Evolutionary conservation across 805 yeast genomes (phyloP), one percentile per base, ranked within the genome.

Genomic region (Babjeviella inositovora): DNA sequence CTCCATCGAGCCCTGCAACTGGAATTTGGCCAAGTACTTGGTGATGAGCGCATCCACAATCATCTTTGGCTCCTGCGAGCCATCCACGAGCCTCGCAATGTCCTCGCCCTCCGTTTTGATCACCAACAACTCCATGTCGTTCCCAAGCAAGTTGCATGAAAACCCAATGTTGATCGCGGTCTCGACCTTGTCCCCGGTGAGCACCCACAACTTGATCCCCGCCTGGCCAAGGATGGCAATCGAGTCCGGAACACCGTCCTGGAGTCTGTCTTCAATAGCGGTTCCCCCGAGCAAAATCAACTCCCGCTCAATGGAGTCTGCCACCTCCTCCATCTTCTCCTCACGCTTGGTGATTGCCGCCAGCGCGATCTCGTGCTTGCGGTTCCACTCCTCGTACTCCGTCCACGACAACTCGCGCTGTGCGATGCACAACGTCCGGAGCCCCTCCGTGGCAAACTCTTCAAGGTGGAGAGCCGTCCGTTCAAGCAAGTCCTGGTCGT

Each of bases 101-200:
- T 68, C 73, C 3, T 58, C 62, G 30, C 72, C 74, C 12, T 60
- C 50, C 1, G 73, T 66, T 35, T 70, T 68, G 24, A 77, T 47
- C 7, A 79, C 69, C 24, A 79, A 43, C 13, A 79, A 48, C 34
- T 79, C 74, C 92, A 79, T 77, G 22, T 74, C 79, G 32, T 62
- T 73, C 25, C 72, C 74, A 26, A 79, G 53, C 26, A 79, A 50
- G 37, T 79, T 79, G 61, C 92, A 79, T 2, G 85, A 74, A 40
- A 79, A 79, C 4, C 90, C 92, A 53, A 79, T 79, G 38, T 79
- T 79, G 35, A 79, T 77, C 8, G 90, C 92, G 15, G 92, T 79
- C 46, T 79, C 92, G n/a, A 79, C 80, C 45, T 75, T 77, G 45
- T 79, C 92, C 50, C 92, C 92, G 3, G 92, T 79, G 23, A 79